A percentile compares a stretch with the other conserved stretches of the same genome.
phyloP scores from a whole-genome alignment of 2,329 filamentous ascomycete genomes.

The Calonectria naviculata region DNA sequence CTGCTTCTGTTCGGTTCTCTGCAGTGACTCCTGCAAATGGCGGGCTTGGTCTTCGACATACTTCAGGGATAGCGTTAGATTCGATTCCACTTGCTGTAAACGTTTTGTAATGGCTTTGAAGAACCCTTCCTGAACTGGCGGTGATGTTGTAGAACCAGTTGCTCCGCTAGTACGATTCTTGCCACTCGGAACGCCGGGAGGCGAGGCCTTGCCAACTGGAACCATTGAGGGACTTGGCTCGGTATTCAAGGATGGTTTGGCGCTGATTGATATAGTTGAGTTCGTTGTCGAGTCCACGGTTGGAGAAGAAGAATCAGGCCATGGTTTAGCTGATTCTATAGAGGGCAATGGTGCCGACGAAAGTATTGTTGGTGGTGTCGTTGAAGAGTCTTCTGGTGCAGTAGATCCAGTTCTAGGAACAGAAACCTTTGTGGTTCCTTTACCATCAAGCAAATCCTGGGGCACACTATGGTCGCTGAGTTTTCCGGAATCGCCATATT shows the following conservation, averaged over 20 bases:
- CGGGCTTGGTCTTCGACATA: constrained; percentile 98
- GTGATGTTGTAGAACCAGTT: constrained; percentile 56
- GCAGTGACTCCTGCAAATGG: constrained; percentile 87
- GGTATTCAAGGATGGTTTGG: constrained; percentile 22
- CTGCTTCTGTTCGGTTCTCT: constrained; percentile 88
- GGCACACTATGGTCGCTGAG: constrained; percentile 1
- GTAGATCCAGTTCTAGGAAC: constrained; percentile 20
- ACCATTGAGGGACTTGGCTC: constrained; percentile 12
- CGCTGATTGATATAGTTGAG: constrained; percentile 21
- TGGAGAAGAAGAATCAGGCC: constrained; percentile 27
- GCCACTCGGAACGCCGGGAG: constrained; percentile 26
- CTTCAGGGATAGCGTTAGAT: constrained; percentile 90
- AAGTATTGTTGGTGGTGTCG: constrained; percentile 16
- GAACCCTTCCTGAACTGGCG: constrained; percentile 95
- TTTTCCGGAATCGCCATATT: constrained; percentile 10
- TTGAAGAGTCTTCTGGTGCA: constrained; percentile 22
- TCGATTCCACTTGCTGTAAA: constrained; percentile 89
- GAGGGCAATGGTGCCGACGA: constrained; percentile 28
- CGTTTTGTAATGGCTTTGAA: constrained; percentile 98
- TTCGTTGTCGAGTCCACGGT: constrained; percentile 12
- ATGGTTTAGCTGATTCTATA: constrained; percentile 30
- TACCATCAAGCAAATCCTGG: constrained; percentile 21
- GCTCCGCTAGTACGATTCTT: constrained; percentile 46
- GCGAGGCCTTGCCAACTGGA: constrained; percentile 26
- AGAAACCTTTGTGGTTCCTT: constrained; percentile 21